A percentile compares a stretch with the other conserved stretches of the same genome.
Evolutionary conservation across 768 basidiomycete species (phyloP).

Genomic region (Suillus plorans): DNA sequence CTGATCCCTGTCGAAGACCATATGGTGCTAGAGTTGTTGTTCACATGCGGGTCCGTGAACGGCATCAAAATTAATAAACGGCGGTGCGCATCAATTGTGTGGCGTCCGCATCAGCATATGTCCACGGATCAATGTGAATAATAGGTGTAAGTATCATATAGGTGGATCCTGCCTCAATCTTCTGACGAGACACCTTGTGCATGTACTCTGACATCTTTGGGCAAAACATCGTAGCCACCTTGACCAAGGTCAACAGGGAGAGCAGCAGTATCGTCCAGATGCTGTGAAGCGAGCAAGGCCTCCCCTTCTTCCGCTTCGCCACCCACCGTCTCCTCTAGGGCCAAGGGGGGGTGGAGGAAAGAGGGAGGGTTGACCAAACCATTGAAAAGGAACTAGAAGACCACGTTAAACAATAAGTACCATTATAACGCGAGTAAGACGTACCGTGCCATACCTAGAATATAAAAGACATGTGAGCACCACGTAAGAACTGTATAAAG

Average conservation of each 20-base stretch:
- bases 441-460: conserved; percentile 80
- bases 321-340: conserved; percentile 26
- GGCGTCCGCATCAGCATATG: not conserved
- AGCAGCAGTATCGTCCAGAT: conserved; percentile 77
- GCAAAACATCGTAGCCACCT: conserved; percentile 82
- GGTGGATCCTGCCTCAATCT: conserved; percentile 9
- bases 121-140: not conserved
- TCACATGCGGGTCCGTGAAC: conserved; percentile 16
- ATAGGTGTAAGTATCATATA: not conserved
- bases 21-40: conserved; percentile 4
- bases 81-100: not conserved
- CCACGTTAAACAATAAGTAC: not conserved
- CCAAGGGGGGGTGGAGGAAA: conserved; percentile 49
- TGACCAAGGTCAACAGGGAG: conserved; percentile 81
- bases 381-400: conserved; percentile 82
- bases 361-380: conserved; percentile 68
- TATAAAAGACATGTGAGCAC: conserved; percentile 9
- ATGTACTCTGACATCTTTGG: conserved; percentile 40
- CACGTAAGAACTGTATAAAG: conserved; percentile 9
- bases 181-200: conserved; percentile 14
- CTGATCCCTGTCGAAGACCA: not conserved
- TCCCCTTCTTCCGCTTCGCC: conserved; percentile 61
- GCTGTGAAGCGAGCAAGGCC: conserved; percentile 40
- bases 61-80: conserved; percentile 9
- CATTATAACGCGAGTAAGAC: conserved; percentile 18